Percentiles rank a stretch among this genome's conserved stretches.
Evolutionary conservation across 495 filamentous ascomycete species (phyloP).

Genomic region (Aeminium ludgeri): DNA sequence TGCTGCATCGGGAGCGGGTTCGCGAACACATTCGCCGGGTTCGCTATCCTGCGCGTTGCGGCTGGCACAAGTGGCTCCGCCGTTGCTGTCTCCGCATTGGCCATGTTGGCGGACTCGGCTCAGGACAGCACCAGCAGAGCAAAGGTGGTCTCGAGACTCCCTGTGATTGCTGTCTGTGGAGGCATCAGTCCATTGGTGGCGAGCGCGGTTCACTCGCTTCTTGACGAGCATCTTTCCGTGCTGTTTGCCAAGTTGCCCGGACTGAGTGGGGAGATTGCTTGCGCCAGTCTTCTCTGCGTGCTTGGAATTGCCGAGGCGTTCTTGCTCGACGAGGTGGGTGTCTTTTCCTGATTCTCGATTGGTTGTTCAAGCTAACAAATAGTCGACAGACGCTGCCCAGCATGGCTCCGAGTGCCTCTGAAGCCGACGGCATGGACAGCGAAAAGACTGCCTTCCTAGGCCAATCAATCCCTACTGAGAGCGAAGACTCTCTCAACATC

Average conservation of each 20-base stretch:
- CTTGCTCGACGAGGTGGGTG: conserved; percentile 28
- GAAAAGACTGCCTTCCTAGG: conserved; percentile 31
- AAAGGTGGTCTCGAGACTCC: conserved; percentile 27
- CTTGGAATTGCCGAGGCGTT: conserved; percentile 24
- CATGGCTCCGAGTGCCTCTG: too few relatives aligned
- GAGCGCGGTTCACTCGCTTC: conserved; percentile 14
- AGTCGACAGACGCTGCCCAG: conserved; percentile 11
- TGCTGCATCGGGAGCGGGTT: conserved; percentile 31
- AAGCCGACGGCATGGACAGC: conserved; percentile 11
- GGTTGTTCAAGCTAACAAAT: conserved; percentile 18
- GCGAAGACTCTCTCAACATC: conserved; percentile 3
- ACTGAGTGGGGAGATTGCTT: conserved; percentile 28
- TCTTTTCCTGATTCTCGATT: neutral
- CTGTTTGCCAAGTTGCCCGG: conserved; percentile 28
- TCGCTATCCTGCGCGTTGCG: conserved; percentile 28
- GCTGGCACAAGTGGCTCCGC: conserved; percentile 28
- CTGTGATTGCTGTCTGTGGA: conserved; percentile 28
- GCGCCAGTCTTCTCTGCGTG: conserved; percentile 26
- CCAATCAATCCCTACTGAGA: conserved; percentile 13
- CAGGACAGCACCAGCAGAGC: conserved; percentile 22
- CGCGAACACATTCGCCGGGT: conserved; percentile 25
- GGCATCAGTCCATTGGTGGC: conserved; percentile 27
- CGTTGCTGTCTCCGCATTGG: conserved; percentile 25
- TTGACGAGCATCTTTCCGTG: conserved; percentile 15
- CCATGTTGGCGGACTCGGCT: conserved; percentile 32